These are phyloP conservation scores for Suillus americanus DNA, from an alignment of 768 basidiomycete genomes.

Conservation along the genomic window DNA sequence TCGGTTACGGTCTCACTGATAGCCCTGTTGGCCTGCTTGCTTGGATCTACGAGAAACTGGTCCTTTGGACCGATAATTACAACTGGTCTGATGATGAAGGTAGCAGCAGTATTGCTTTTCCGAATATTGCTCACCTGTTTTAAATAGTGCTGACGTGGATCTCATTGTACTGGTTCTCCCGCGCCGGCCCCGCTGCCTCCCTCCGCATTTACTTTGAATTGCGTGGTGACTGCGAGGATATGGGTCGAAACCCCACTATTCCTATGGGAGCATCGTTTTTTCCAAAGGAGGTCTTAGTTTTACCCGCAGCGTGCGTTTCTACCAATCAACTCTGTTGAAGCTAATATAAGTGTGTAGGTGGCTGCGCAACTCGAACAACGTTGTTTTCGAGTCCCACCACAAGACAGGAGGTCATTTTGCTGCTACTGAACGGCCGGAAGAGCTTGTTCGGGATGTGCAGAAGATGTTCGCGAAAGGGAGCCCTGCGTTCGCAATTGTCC, in stretches of 20 bases:
- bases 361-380: conserved; percentile 34
- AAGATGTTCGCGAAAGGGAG: conserved; percentile 58
- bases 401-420: conserved; percentile 59
- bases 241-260: conserved; percentile 19
- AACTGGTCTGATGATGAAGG: conserved; percentile 61
- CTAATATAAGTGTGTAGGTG: conserved; percentile 37
- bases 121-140: background rate
- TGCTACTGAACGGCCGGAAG: conserved; percentile 47
- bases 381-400: conserved; percentile 51
- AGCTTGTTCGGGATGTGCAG: conserved; percentile 48
- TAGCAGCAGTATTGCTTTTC: conserved; percentile 12
- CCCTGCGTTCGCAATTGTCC: conserved; percentile 47
- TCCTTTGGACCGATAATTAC: conserved; percentile 50
- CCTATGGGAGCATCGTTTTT: conserved; percentile 54
- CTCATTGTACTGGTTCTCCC: conserved; percentile 59
- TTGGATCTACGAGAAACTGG: conserved; percentile 56
- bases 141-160: conserved; percentile 57
- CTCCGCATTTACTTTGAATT: conserved; percentile 59
- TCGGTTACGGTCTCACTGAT: conserved; percentile 55
- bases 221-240: background rate
- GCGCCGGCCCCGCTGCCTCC: conserved; percentile 56
- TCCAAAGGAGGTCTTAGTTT: conserved; percentile 44
- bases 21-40: conserved; percentile 55
- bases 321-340: background rate
- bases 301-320: conserved; percentile 39